Evolutionary conservation across 768 basidiomycete species (phyloP).

Genomic region (Agaricus subrufescens): DNA sequence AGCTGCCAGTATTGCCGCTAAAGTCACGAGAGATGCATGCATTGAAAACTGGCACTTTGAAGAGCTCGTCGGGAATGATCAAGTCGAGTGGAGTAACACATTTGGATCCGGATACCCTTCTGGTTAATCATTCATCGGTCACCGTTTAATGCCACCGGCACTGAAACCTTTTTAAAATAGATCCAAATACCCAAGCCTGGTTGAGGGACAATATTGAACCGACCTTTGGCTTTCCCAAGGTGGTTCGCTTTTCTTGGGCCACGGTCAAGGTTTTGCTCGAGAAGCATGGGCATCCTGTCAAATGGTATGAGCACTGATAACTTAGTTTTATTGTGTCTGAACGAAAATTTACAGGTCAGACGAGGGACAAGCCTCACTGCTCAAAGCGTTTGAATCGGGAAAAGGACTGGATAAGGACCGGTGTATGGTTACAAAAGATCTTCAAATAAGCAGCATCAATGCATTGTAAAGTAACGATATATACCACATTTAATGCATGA

Average conservation of each 20-base stretch:
- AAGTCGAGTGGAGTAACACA: conserved; percentile 24
- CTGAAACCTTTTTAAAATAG: conserved; percentile 30
- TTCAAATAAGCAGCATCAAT: conserved; percentile 66
- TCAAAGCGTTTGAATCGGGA: conserved; percentile 68
- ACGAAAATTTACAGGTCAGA: conserved; percentile 56
- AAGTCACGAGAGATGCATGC: conserved; percentile 91
- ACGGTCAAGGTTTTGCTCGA: conserved; percentile 86
- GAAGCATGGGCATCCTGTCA: conserved; percentile 68
- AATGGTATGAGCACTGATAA: conserved; percentile 57
- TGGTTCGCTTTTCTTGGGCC: conserved; percentile 94
- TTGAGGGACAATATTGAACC: conserved; percentile 70
- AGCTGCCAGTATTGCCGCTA: conserved; percentile 96
- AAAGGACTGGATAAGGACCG: conserved; percentile 75
- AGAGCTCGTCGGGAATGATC: conserved; percentile 37
- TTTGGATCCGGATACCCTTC: conserved; percentile 91
- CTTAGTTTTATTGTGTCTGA: neutral
- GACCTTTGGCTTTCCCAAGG: conserved; percentile 87
- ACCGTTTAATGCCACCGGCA: neutral
- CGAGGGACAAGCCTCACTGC: conserved; percentile 72
- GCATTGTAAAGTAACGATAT: conserved; percentile 41
- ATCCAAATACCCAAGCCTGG: conserved; percentile 92
- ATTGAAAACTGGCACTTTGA: conserved; percentile 83
- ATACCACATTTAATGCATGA: conserved; percentile 4
- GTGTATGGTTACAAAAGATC: conserved; percentile 64
- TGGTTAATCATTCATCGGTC: conserved; percentile 36